Evolutionary conservation across 2,329 filamentous ascomycete species (phyloP).

Genomic region (Aspergillus fischeri): DNA sequence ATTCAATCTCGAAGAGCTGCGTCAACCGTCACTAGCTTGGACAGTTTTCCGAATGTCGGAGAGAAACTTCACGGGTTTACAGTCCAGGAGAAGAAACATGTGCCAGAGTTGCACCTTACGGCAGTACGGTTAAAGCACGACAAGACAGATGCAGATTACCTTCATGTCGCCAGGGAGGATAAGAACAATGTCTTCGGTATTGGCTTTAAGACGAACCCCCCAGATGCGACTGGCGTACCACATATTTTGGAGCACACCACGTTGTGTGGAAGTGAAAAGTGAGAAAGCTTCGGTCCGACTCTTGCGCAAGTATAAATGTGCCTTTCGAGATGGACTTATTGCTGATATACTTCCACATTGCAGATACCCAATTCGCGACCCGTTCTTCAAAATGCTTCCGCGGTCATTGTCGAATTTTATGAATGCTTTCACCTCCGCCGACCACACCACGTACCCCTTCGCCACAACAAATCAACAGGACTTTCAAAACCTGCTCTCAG

Average conservation of each 20-base stretch:
- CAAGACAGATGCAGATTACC: conserved; percentile 91
- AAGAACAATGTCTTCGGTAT: conserved; percentile 99
- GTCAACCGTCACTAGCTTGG: conserved; percentile 69
- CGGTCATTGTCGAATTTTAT: conserved; percentile 99
- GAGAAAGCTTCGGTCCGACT: conserved; percentile 23
- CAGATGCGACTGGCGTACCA: conserved; percentile 90
- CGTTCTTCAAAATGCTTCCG: conserved; percentile 99
- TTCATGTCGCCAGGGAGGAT: conserved; percentile 92
- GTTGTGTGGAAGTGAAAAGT: conserved; percentile 92
- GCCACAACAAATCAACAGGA: conserved; percentile 94
- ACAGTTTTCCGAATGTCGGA: conserved; percentile 71
- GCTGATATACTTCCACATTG: conserved; percentile 9
- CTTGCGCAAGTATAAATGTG: not conserved
- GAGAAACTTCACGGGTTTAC: conserved; percentile 93
- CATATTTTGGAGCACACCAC: conserved; percentile 98
- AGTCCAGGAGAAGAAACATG: conserved; percentile 79
- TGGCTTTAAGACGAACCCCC: conserved; percentile 98
- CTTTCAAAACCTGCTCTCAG: conserved; percentile 91
- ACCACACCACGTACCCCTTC: conserved; percentile 97
- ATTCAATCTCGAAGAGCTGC: conserved; percentile 21
- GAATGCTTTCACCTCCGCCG: conserved; percentile 96
- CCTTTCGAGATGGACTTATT: not conserved
- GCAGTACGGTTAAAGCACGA: conserved; percentile 88
- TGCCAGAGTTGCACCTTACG: conserved; percentile 89
- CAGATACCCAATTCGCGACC: conserved; percentile 94